Conservation (phyloP, 306 rosid genomes). For the Lithocarpus polystachyus region DNA sequence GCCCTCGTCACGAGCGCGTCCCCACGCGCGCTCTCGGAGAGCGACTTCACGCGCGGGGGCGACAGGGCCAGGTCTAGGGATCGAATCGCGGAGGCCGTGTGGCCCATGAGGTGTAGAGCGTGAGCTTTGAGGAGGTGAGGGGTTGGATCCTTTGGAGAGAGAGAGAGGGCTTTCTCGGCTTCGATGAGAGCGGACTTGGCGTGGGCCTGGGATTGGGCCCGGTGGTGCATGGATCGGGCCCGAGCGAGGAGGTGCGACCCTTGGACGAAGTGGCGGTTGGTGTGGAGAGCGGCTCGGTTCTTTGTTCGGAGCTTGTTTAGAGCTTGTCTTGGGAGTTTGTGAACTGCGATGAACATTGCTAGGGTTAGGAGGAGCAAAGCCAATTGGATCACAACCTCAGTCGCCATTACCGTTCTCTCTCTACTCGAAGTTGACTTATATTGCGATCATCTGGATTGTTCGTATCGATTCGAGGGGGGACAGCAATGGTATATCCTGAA, state of each 20-base stretch:
- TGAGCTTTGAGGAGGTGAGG: constrained; percentile 54
- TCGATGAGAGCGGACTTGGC: constrained; percentile 50
- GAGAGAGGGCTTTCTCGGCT: constrained; percentile 48
- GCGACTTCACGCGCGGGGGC: constrained; percentile 38
- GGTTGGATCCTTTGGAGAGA: constrained; percentile 48
- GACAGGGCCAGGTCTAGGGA: constrained; percentile 49
- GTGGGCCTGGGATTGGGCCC: constrained; percentile 32
- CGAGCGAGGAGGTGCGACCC: constrained; percentile 51
- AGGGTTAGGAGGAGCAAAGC: constrained; percentile 41
- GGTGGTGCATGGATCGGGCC: constrained; percentile 38
- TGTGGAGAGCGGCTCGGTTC: constrained; percentile 29
- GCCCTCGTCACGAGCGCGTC: constrained; percentile 54
- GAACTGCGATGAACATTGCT: constrained; percentile 27
- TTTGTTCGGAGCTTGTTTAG: constrained; percentile 32
- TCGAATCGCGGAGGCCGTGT: constrained; percentile 37
- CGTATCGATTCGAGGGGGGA: neutral
- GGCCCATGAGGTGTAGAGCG: constrained; percentile 43
- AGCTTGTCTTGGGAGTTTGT: constrained; percentile 29
- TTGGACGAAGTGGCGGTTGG: constrained; percentile 45
- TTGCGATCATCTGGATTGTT: neutral
- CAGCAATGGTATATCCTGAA: neutral
- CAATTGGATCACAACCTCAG: constrained; percentile 38
- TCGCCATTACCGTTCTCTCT: constrained; percentile 21
- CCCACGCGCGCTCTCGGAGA: constrained; percentile 32
- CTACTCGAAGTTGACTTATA: too few species aligned